Conservation (phyloP, 179 eudicot genomes). For the Vitellaria paradoxa region DNA sequence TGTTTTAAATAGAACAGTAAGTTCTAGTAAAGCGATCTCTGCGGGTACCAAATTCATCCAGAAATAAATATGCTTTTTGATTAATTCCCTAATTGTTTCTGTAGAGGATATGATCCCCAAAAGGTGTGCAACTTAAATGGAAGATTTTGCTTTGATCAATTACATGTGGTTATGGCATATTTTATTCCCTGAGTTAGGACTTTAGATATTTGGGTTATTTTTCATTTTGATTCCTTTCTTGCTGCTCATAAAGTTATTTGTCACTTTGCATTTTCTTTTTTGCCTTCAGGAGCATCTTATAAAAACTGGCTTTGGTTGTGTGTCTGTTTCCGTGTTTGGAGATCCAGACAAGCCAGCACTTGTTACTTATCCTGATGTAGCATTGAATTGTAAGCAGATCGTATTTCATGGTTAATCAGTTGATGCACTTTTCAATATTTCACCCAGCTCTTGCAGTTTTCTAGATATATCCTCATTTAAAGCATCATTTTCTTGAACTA, state of each 20-base stretch:
- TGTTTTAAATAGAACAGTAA: neutral
- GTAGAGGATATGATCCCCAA: neutral
- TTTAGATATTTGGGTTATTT: neutral
- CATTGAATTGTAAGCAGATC: conserved; percentile 63
- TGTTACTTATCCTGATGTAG: conserved; percentile 88
- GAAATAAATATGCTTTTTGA: neutral
- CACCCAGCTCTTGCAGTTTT: neutral
- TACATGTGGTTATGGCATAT: neutral
- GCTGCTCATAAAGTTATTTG: neutral
- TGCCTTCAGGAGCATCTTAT: conserved; percentile 65
- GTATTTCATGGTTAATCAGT: neutral
- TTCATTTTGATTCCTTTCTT: neutral
- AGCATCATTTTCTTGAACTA: neutral
- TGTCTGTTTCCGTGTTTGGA: conserved; percentile 74
- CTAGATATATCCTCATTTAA: neutral
- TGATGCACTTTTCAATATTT: conserved; percentile 12
- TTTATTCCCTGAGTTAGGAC: neutral
- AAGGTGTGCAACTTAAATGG: neutral
- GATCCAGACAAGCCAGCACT: conserved; percentile 92
- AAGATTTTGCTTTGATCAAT: neutral
- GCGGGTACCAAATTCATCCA: neutral
- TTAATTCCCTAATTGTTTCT: neutral
- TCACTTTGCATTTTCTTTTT: conserved; percentile 5
- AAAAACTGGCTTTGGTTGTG: conserved; percentile 63
- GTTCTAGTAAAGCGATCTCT: neutral